Percentiles rank a stretch among this genome's conserved stretches.
These are phyloP conservation scores for Leucocoprinus birnbaumii DNA, from an alignment of 768 basidiomycete genomes.

Conservation along the genomic window DNA sequence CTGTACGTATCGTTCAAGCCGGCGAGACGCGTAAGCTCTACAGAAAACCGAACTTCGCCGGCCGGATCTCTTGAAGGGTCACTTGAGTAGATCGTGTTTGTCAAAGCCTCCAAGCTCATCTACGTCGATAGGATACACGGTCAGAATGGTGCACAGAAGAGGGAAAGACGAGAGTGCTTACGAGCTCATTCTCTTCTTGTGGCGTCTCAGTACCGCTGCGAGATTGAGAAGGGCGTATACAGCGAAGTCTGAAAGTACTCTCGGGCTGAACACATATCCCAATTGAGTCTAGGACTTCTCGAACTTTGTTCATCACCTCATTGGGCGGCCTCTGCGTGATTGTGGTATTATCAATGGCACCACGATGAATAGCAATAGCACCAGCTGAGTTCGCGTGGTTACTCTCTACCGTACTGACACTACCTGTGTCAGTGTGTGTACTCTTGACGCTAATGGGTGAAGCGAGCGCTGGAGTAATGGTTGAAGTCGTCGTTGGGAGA, in stretches of 20 bases:
- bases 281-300: conserved; percentile 68
- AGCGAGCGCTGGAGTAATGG: background rate
- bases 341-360: conserved; percentile 84
- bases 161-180: background rate
- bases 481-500: conserved; percentile 19
- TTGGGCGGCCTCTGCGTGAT: conserved; percentile 75
- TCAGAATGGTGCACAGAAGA: too few relatives aligned
- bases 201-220: background rate
- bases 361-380: conserved; percentile 55
- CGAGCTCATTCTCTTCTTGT: background rate
- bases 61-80: conserved; percentile 61
- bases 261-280: conserved; percentile 81
- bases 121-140: too few relatives aligned
- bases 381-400: background rate
- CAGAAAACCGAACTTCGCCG: conserved; percentile 90
- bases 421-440: background rate
- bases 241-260: conserved; percentile 79
- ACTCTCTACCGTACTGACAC: background rate
- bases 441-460: conserved; percentile 1
- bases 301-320: conserved; percentile 74
- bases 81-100: background rate
- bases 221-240: conserved; percentile 58
- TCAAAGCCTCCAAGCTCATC: background rate
- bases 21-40: conserved; percentile 86
- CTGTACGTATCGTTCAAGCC: conserved; percentile 82